These are phyloP conservation scores for Tardiomyces blankii DNA, from an alignment of 1,139 yeast genomes.

Conservation along the genomic window DNA sequence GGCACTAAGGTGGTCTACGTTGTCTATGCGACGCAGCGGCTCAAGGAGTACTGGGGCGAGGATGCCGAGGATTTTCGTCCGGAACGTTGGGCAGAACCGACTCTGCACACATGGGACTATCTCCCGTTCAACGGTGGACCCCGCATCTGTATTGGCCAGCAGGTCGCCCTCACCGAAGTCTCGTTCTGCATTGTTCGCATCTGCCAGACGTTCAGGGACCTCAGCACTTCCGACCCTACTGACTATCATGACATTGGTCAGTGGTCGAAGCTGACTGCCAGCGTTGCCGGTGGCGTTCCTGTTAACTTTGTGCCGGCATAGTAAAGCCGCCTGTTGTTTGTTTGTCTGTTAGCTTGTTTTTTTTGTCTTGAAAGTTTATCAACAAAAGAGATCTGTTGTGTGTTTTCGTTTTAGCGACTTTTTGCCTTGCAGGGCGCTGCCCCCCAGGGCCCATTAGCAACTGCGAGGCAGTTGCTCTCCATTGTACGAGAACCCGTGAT, in stretches of 20 bases:
- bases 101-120: conserved; percentile 32
- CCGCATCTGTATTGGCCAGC: conserved; percentile 46
- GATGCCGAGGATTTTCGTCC: conserved; percentile 38
- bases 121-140: conserved; percentile 51
- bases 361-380: too few relatives aligned
- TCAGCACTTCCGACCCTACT: conserved; percentile 1
- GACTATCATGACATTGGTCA: conserved; percentile 1
- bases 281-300: conserved; percentile 7
- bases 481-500: too few relatives aligned
- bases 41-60: conserved; percentile 34
- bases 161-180: conserved; percentile 45
- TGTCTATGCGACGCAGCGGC: conserved; percentile 37
- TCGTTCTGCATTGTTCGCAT: conserved; percentile 36
- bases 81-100: conserved; percentile 33
- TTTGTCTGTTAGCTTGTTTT: background rate
- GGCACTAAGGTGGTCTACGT: conserved; percentile 37
- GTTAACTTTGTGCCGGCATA: conserved; percentile 1
- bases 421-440: too few relatives aligned
- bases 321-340: background rate
- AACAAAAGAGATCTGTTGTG: too few relatives aligned
- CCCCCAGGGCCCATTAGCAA: too few relatives aligned
- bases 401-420: too few relatives aligned
- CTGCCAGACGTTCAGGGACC: conserved; percentile 19
- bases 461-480: too few relatives aligned
- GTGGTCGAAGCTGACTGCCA: conserved; percentile 4